Conservation (phyloP, 2,329 filamentous ascomycete genomes). For the Alternaria novae-zelandiae region DNA sequence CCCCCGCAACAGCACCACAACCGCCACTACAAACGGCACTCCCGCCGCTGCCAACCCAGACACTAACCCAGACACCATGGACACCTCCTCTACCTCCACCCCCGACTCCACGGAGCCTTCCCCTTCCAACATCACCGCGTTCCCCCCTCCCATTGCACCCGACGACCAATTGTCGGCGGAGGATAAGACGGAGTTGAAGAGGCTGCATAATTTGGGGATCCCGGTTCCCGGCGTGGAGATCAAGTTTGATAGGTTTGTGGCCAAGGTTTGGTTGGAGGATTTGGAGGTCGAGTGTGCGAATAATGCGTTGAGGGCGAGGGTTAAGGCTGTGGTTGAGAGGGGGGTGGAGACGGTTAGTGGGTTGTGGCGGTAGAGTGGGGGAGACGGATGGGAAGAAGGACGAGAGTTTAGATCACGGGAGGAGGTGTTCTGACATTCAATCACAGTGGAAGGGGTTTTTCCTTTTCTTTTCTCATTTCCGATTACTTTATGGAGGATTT, state of each 20-base stretch:
- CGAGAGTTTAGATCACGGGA: not conserved
- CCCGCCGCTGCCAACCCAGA: not conserved
- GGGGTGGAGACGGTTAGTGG: slow-evolving; percentile 78
- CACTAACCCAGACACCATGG: not conserved
- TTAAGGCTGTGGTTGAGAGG: slow-evolving; percentile 87
- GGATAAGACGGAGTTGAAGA: slow-evolving; percentile 67
- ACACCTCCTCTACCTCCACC: slow-evolving; percentile 3
- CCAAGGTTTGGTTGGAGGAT: slow-evolving; percentile 90
- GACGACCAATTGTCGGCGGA: slow-evolving; percentile 12
- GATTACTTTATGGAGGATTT: not conserved
- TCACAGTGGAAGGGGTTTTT: not conserved
- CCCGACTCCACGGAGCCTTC: slow-evolving; percentile 3
- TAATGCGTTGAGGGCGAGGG: slow-evolving; percentile 78
- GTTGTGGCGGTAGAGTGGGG: slow-evolving; percentile 28
- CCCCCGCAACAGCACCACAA: slow-evolving; percentile 61
- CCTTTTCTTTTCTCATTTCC: not conserved
- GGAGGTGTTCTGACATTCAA: not conserved
- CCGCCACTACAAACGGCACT: slow-evolving; percentile 6
- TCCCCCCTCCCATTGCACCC: not conserved
- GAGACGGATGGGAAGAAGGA: not conserved
- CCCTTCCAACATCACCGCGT: slow-evolving; percentile 16
- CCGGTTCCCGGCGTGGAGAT: slow-evolving; percentile 90
- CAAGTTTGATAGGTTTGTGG: slow-evolving; percentile 84
- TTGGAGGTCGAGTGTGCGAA: slow-evolving; percentile 87
- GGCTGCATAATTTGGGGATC: slow-evolving; percentile 83